Base-by-base conservation (phyloP, 371 early-diverging fungal genomes). In the Saksenaea oblongispora region DNA sequence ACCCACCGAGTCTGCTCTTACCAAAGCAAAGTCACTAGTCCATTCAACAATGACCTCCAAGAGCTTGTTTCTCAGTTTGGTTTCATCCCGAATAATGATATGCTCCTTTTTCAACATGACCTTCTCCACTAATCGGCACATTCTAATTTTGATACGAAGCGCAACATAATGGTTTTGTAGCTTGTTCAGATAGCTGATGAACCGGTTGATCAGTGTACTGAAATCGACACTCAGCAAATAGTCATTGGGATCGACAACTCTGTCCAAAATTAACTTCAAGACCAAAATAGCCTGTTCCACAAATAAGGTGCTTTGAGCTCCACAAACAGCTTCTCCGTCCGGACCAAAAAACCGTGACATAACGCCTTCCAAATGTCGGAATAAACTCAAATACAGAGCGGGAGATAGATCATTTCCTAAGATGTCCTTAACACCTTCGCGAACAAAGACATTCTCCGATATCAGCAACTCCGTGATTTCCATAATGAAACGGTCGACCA, bases 381-480 rank as follows among this genome's bases (percentile, higher is more conserved):
- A 89, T 26, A 96, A 82, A 58, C 89, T 85, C 62, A 86, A 84
- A 69, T 92, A 93, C 22, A 94, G 73, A 7, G 86, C 82, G 9
- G 90, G 86, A 56, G 86, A 88, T 15, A 95, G 78, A 64, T 95
- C 95, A 36, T 84, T 76, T 35, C 94, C 95, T 27, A 95, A 78
- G 1, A 91, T 87, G 58, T 95, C 94, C 63, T 91, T 92, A 31
- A 90, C 92, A n/a, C 83, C 86, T 76, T 96, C 95, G n/a, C 95
- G 85, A 35, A 94, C 83, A 62, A 90, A 80, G 7, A 88, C 87
- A 58, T 91, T 90, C 56, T 95, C 95, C 3, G 87, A 90, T 1
- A 91, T 87, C 51, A 95, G 71, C 44, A 95, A 81, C 54, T 91
- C 90, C 4, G 94, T 84, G 74, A 95, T 84, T 64, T 95, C 94